A percentile compares a stretch with the other conserved stretches of the same genome.
phyloP scores from a whole-genome alignment of 805 yeast species.

The Debaryomyces maramus region DNA sequence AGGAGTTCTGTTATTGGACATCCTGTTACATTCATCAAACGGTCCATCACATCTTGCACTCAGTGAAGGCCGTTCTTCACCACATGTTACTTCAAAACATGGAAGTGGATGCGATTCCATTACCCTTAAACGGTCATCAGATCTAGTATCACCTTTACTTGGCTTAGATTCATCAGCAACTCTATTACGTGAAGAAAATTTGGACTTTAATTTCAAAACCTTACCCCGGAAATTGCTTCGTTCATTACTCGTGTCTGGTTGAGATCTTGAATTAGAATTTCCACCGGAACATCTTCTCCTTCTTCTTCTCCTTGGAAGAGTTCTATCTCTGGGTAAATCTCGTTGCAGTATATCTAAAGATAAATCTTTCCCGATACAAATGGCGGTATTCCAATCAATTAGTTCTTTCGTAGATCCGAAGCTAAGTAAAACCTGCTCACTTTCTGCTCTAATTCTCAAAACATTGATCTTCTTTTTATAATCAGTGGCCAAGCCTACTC shows the following conservation, averaged over 20 bases:
- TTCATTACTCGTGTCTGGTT: conserved; percentile 20
- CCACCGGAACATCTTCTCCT: conserved; percentile 19
- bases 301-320: conserved; percentile 77
- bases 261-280: conserved; percentile 7
- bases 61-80: too few species aligned
- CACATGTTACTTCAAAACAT: conserved; percentile 2
- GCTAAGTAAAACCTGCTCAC: conserved; percentile 74
- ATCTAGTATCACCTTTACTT: not conserved
- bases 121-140: not conserved
- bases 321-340: conserved; percentile 71
- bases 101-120: conserved; percentile 10
- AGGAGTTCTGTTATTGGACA: not conserved
- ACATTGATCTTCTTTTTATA: conserved; percentile 70
- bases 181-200: conserved; percentile 9
- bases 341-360: conserved; percentile 74
- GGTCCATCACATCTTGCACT: conserved; percentile 17
- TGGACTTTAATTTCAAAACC: conserved; percentile 23
- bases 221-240: conserved; percentile 16
- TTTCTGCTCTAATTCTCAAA: conserved; percentile 75
- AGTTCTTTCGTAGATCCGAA: conserved; percentile 63
- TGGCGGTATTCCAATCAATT: conserved; percentile 74
- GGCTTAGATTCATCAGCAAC: not conserved
- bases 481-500: conserved; percentile 82
- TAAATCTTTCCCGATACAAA: conserved; percentile 76
- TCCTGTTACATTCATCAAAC: conserved; percentile 12